Evolutionary conservation across 108 stramenopile genomes (phyloP), one percentile per base, ranked within the genome.

Genomic region (Conticribra guillardii): DNA sequence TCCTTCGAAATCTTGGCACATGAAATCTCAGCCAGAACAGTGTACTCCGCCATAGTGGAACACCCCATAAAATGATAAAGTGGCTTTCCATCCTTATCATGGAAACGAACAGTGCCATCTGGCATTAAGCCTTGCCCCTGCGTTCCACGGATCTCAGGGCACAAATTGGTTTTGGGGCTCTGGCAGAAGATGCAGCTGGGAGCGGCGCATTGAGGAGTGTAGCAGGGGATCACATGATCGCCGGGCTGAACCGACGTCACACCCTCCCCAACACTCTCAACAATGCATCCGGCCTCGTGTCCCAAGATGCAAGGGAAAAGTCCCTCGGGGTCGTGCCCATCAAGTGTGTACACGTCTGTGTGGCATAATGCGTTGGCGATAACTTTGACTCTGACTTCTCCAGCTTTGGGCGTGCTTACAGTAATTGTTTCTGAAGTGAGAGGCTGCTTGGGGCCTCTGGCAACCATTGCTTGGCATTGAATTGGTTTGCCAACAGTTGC

Each of bases 41-140:
- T 91, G 81, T 97, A 99, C 79, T 99, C 96, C 28, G 82, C 66
- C 92, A 99, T 96, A 23, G 98, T 97, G 55, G 81, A 83, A 60
- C 93, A 95, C 27, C 98, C 98, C 98, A 97, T 99, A 74, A 96
- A 98, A 73, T 98, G 98, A 75, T 85, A 97, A 53, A 97, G 85
- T 8, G 74, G 70, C 65, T 95, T 87, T 22, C 98, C 98, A 69
- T 93, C 84, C 60, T 76, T 78, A 54, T 90, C 91, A 18, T 78
- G 69, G 74, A 93, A 90, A 16, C 95, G 84, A 14, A 78, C 60
- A 2, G 89, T 94, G 24, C 92, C 90, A 77, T 98, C 94, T 30
- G 96, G 92, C 95, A 97, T 96, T 44, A 91, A 11, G 89, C 97
- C 97, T 34, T 76, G 77, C 4, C 94, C 88, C 60, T 89, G 85